phyloP scores from a whole-genome alignment of 805 yeast species.

The Metschnikowia orientalis region DNA sequence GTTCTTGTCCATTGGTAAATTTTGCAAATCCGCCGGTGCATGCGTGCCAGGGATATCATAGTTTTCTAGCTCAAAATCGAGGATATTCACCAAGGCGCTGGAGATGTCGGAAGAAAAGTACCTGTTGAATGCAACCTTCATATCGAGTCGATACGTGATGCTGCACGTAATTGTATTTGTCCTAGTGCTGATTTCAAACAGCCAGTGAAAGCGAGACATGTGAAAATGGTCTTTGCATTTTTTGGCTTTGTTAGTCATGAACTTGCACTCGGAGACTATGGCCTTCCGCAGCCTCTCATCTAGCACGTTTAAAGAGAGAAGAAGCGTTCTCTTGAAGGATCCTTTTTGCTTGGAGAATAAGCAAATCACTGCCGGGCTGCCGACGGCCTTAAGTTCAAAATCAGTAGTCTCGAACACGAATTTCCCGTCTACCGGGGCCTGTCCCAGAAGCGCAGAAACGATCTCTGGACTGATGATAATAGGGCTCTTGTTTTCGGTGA shows the following conservation, averaged over 20 bases:
- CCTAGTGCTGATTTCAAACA: slow-evolving; percentile 6
- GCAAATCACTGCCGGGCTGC: slow-evolving; percentile 7
- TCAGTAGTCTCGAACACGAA: slow-evolving; percentile 5
- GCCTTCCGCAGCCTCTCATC: slow-evolving; percentile 4
- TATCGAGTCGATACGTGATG: slow-evolving; percentile 9
- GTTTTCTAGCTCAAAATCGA: slow-evolving; percentile 2
- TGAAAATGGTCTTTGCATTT: slow-evolving; percentile 14
- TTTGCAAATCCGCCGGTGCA: neutral
- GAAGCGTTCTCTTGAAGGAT: slow-evolving; percentile 6
- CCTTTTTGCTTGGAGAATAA: slow-evolving; percentile 9
- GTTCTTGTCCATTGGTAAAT: slow-evolving; percentile 28
- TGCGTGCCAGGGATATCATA: slow-evolving; percentile 1
- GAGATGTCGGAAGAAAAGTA: slow-evolving; percentile 18
- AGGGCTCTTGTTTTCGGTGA: slow-evolving; percentile 3
- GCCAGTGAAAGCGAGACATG: slow-evolving; percentile 6
- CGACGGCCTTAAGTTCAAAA: slow-evolving; percentile 12
- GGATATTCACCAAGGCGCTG: slow-evolving; percentile 6
- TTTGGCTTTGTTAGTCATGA: slow-evolving; percentile 11
- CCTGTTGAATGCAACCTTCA: slow-evolving; percentile 12
- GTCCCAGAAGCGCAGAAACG: slow-evolving; percentile 1
- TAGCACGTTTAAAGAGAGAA: slow-evolving; percentile 14
- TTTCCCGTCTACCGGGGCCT: neutral
- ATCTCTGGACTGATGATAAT: neutral
- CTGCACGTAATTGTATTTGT: slow-evolving; percentile 4
- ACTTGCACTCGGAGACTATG: slow-evolving; percentile 12